Conservation (phyloP, 78 protist genomes). For the Creolimax fragrantissima region DNA sequence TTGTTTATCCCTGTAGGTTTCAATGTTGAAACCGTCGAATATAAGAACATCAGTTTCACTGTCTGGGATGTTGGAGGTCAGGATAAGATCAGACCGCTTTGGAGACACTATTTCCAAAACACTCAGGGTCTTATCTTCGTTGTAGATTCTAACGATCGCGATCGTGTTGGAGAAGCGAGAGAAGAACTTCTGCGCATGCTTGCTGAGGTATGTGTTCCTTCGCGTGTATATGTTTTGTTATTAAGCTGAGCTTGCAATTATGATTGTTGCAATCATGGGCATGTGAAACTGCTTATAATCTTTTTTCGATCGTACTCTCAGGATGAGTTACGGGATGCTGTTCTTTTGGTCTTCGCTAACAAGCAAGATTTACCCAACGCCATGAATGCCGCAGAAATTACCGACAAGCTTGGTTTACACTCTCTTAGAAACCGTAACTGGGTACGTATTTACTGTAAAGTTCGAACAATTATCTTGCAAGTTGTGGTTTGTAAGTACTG, state of each 20-base stretch:
- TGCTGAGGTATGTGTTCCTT: no score
- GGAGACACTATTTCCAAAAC: conserved; percentile 81
- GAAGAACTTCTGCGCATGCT: conserved; percentile 68
- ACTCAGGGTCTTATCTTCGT: conserved; percentile 62
- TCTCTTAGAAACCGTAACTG: conserved; percentile 69
- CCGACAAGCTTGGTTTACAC: conserved; percentile 87
- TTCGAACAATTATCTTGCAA: not conserved
- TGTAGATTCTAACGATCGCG: conserved; percentile 69
- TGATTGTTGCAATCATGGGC: no score
- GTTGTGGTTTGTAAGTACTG: not conserved
- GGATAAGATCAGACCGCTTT: conserved; percentile 87
- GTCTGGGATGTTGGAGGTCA: conserved; percentile 96
- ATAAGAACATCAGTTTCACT: conserved; percentile 79
- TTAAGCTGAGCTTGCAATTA: no score
- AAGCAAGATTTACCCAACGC: conserved; percentile 91
- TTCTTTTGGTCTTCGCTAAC: conserved; percentile 83
- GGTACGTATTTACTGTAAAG: not conserved
- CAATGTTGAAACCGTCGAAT: conserved; percentile 84
- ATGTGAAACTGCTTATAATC: no score
- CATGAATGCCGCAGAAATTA: conserved; percentile 85
- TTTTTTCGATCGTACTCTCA: no score
- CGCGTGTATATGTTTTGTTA: no score
- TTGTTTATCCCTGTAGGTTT: conserved; percentile 85
- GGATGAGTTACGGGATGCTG: conserved; percentile 71
- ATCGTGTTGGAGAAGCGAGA: conserved; percentile 49